Conservation (phyloP, 176 grass and related monocot species). For the Rhynchospora tenuis region DNA sequence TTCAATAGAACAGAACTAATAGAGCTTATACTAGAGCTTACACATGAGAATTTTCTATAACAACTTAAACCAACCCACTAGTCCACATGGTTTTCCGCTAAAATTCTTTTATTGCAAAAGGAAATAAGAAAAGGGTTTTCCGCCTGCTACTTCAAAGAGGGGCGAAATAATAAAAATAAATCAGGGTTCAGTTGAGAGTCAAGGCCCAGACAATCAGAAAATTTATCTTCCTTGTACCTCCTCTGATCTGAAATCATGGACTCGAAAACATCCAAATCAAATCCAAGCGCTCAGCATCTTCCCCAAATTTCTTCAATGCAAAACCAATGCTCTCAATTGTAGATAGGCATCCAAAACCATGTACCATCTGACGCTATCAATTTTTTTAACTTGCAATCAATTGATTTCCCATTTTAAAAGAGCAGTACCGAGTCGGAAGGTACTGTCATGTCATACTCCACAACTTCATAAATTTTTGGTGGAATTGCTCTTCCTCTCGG, state of each 20-base stretch:
- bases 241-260: slow-evolving; percentile 85
- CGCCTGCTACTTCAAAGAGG: neutral
- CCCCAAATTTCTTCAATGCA: slow-evolving; percentile 65
- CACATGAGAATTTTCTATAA: neutral
- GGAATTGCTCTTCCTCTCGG: slow-evolving; percentile 43
- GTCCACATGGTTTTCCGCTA: neutral
- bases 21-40: neutral
- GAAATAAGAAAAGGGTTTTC: neutral
- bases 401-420: slow-evolving; percentile 59
- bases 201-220: slow-evolving; percentile 5
- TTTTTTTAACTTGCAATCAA: slow-evolving; percentile 55
- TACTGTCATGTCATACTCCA: slow-evolving; percentile 67
- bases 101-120: neutral
- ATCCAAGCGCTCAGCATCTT: slow-evolving; percentile 47
- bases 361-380: slow-evolving; percentile 79
- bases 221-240: slow-evolving; percentile 61
- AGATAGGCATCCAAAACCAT: slow-evolving; percentile 81
- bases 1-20: neutral
- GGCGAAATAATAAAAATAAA: neutral
- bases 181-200: neutral
- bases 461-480: slow-evolving; percentile 39
- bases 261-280: slow-evolving; percentile 56
- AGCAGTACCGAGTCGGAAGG: slow-evolving; percentile 60
- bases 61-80: neutral
- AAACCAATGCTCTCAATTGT: slow-evolving; percentile 87